Evolutionary conservation across 1,284 basidiomycete genomes (phyloP).

Genomic region (Takashimella koratensis): DNA sequence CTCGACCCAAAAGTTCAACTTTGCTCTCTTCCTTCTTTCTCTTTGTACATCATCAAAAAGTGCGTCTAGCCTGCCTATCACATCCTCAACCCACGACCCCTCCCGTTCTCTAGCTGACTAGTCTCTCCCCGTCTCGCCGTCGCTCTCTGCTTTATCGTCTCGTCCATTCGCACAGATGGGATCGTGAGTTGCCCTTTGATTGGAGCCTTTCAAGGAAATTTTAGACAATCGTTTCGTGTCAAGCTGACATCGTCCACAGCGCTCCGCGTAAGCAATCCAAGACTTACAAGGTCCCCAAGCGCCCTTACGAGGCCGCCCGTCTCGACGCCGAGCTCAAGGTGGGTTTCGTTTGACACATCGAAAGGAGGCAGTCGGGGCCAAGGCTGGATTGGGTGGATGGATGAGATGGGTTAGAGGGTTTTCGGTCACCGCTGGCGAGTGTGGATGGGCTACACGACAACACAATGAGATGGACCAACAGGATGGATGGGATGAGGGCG

Average conservation of each 20-base stretch:
- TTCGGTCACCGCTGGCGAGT: background rate
- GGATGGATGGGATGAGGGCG: background rate
- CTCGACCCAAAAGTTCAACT: background rate
- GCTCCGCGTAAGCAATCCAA: constrained; percentile 50
- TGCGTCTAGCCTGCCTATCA: constrained; percentile 5
- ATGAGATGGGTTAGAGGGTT: background rate
- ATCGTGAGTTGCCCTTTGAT: background rate
- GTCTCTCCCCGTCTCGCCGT: background rate
- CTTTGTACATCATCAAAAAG: constrained; percentile 21
- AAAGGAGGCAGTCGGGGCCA: background rate
- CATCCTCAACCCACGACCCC: background rate
- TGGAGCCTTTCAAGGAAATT: background rate
- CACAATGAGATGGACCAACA: background rate
- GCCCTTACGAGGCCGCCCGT: constrained; percentile 95
- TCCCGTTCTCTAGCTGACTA: constrained; percentile 2
- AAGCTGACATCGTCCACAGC: constrained; percentile 11
- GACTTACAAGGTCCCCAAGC: constrained; percentile 97
- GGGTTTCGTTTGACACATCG: constrained; percentile 21
- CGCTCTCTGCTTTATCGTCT: constrained; percentile 1
- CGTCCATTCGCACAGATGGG: constrained; percentile 10
- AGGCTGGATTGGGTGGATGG: no score
- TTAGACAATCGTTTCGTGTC: no score
- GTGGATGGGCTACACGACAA: background rate
- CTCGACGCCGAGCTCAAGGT: constrained; percentile 98
- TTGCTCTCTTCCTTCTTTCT: constrained; percentile 5